phyloP scores from a whole-genome alignment of 2,329 filamentous ascomycete species.

The Fusarium sp. region DNA sequence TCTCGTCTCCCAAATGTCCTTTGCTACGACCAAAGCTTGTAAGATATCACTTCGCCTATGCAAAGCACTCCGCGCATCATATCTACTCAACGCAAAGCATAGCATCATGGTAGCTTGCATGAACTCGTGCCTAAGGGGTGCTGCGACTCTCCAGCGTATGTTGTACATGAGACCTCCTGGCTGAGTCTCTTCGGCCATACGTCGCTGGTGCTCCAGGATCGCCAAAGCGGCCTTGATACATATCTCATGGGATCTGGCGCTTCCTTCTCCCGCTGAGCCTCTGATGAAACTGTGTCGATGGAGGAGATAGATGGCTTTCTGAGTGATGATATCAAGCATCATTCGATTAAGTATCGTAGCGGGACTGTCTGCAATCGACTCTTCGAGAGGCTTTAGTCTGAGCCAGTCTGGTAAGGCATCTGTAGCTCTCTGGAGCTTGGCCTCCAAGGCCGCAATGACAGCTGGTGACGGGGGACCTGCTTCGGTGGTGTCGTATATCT shows the following conservation, averaged over 20 bases:
- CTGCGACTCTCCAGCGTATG: conserved; percentile 37
- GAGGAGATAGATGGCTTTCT: conserved; percentile 21
- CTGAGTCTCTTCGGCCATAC: conserved; percentile 32
- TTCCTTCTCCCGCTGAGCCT: background rate
- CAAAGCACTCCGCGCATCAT: background rate
- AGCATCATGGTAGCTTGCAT: conserved; percentile 38
- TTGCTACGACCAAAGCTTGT: conserved; percentile 2
- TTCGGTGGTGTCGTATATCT: conserved; percentile 20
- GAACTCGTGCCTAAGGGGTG: conserved; percentile 34
- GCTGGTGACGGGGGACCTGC: conserved; percentile 1
- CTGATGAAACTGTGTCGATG: conserved; percentile 12
- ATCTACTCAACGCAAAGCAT: conserved; percentile 29
- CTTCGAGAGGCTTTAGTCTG: conserved; percentile 7
- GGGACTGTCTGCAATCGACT: conserved; percentile 14
- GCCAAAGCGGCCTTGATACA: conserved; percentile 26
- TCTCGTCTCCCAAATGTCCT: conserved; percentile 9
- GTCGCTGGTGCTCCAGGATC: conserved; percentile 32
- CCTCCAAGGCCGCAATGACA: background rate
- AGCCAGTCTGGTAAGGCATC: conserved; percentile 17
- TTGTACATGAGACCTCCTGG: conserved; percentile 35
- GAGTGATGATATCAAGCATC: conserved; percentile 14
- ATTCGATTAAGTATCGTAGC: conserved; percentile 14
- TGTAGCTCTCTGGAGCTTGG: background rate
- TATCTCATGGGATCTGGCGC: background rate
- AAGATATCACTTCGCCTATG: conserved; percentile 9